A percentile compares a stretch with the other conserved stretches of the same genome.
These are phyloP conservation scores for Clitoria ternatea DNA, from an alignment of 306 rosid species.

Conservation along the genomic window DNA sequence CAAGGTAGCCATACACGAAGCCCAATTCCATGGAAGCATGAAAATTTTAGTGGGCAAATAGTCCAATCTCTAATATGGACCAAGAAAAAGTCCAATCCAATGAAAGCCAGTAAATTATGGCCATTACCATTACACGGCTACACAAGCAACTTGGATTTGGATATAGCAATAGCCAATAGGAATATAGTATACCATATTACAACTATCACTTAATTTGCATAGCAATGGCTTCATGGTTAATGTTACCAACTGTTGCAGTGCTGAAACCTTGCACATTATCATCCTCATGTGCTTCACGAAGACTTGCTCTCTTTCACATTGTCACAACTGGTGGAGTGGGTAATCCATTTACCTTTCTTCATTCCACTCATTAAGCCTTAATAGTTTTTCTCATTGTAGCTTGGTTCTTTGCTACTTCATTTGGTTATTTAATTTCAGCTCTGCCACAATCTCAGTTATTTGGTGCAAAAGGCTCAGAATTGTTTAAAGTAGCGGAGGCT, in stretches of 20 bases:
- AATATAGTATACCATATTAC: background rate
- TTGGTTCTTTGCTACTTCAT: slow-evolving; percentile 20
- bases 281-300: slow-evolving; percentile 17
- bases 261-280: background rate
- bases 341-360: background rate
- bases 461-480: slow-evolving; percentile 51
- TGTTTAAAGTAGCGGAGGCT: slow-evolving; percentile 37
- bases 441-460: slow-evolving; percentile 52
- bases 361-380: background rate
- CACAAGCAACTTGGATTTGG: background rate
- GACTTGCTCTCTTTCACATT: slow-evolving; percentile 52
- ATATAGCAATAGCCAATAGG: slow-evolving; percentile 9
- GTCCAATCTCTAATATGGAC: background rate
- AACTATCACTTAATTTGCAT: background rate
- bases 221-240: slow-evolving; percentile 27
- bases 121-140: background rate
- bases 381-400: background rate
- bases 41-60: background rate
- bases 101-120: background rate
- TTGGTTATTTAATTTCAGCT: slow-evolving; percentile 53
- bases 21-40: background rate
- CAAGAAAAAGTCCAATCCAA: background rate
- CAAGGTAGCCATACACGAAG: too few species aligned
- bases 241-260: slow-evolving; percentile 4
- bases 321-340: slow-evolving; percentile 35